phyloP scores from a whole-genome alignment of 768 basidiomycete genomes.

The Trametopsis cervina region DNA sequence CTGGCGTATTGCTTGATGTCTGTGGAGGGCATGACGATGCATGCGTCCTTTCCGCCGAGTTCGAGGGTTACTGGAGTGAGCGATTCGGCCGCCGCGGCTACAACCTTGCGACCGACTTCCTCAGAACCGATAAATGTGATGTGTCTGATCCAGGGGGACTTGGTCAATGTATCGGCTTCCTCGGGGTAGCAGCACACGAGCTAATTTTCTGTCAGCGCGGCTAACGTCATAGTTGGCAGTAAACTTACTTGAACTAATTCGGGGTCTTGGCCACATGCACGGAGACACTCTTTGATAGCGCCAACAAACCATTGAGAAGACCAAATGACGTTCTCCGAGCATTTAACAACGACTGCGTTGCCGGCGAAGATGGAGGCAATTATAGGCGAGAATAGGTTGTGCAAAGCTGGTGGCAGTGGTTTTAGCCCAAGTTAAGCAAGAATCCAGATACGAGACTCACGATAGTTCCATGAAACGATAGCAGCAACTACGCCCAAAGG shows the following conservation, averaged over 20 bases:
- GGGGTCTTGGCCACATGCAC: constrained; percentile 72
- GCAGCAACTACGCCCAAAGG: constrained; percentile 90
- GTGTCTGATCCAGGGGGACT: constrained; percentile 75
- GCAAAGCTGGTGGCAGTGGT: constrained; percentile 53
- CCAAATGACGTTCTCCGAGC: constrained; percentile 91
- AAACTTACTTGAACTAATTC: constrained; percentile 78
- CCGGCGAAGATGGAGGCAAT: constrained; percentile 87
- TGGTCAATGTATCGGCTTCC: constrained; percentile 76
- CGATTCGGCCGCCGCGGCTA: constrained; percentile 74
- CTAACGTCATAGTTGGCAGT: background rate
- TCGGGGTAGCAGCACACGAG: constrained; percentile 87
- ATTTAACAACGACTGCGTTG: constrained; percentile 86
- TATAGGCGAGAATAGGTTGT: constrained; percentile 93
- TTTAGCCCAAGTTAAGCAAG: background rate
- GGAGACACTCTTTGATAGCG: constrained; percentile 70
- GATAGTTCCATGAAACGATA: constrained; percentile 94
- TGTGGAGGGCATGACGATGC: constrained; percentile 81
- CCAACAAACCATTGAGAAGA: constrained; percentile 78
- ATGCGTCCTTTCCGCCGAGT: constrained; percentile 93
- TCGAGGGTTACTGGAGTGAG: constrained; percentile 91
- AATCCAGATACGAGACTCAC: constrained; percentile 32
- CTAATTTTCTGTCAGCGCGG: constrained; percentile 24
- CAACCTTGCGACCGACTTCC: constrained; percentile 72
- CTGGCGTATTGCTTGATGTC: constrained; percentile 76
- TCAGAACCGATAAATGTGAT: constrained; percentile 93